phyloP scores from a whole-genome alignment of 306 rosid species.

The Inga laurina region DNA sequence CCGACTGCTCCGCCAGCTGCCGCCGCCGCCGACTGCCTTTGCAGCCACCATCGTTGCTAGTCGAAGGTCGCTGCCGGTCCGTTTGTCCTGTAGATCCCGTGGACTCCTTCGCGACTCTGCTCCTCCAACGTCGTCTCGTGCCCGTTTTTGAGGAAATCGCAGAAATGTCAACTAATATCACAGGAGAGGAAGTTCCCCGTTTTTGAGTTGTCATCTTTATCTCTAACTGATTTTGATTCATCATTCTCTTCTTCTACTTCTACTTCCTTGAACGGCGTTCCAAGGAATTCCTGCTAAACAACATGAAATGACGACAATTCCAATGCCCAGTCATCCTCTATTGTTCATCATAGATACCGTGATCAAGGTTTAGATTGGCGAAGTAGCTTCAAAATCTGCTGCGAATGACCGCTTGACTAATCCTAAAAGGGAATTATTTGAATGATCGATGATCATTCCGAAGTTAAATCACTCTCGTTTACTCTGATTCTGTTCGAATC shows the following conservation, averaged over 20 bases:
- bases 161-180: no score
- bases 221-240: slow-evolving; percentile 1
- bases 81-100: no score
- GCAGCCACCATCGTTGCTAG: no score
- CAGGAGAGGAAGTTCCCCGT: neutral
- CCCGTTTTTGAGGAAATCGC: no score
- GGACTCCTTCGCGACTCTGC: no score
- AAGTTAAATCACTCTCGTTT: neutral
- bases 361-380: slow-evolving; percentile 7
- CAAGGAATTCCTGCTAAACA: neutral
- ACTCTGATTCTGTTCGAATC: neutral
- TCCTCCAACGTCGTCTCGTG: no score
- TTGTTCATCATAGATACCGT: neutral
- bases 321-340: slow-evolving; percentile 4
- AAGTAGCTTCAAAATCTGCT: slow-evolving; percentile 3
- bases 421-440: slow-evolving; percentile 23
- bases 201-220: slow-evolving; percentile 4
- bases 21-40: no score
- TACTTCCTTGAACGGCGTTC: neutral
- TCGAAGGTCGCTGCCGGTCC: no score
- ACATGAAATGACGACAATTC: neutral
- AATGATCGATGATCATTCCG: slow-evolving; percentile 5
- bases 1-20: no score
- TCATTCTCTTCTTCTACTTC: neutral
- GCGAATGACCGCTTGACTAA: slow-evolving; percentile 6